Evolutionary conservation across 768 basidiomycete genomes (phyloP).

Genomic region (Tulasnella sp.): DNA sequence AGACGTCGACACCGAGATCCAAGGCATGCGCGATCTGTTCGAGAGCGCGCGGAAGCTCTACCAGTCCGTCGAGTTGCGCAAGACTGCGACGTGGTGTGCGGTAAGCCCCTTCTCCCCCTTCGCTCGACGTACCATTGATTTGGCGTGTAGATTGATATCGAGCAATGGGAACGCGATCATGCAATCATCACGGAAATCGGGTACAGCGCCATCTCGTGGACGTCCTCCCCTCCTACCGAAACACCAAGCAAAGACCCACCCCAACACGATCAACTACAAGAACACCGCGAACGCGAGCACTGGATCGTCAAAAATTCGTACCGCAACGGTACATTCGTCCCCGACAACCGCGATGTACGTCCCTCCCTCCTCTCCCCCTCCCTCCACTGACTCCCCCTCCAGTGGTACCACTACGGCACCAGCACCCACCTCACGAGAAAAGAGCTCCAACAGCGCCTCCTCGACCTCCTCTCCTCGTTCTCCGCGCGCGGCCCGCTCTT

Average conservation of each 20-base stretch:
- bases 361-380: slow-evolving; percentile 6
- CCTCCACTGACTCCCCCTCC: not conserved
- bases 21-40: slow-evolving; percentile 47
- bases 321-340: slow-evolving; percentile 50
- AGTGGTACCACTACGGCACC: slow-evolving; percentile 58
- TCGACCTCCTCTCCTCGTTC: slow-evolving; percentile 30
- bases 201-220: slow-evolving; percentile 52
- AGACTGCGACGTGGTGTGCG: slow-evolving; percentile 60
- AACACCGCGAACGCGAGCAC: slow-evolving; percentile 41
- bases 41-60: slow-evolving; percentile 56
- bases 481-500: slow-evolving; percentile 46
- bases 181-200: slow-evolving; percentile 69
- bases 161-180: slow-evolving; percentile 72
- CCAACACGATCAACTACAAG: slow-evolving; percentile 37
- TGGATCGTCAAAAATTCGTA: slow-evolving; percentile 46
- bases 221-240: no score
- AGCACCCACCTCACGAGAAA: slow-evolving; percentile 43
- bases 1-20: slow-evolving; percentile 41
- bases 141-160: slow-evolving; percentile 41
- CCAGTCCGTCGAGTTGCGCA: slow-evolving; percentile 33
- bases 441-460: slow-evolving; percentile 41
- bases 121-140: not conserved
- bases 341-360: slow-evolving; percentile 45
- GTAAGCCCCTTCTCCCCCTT: slow-evolving; percentile 24
- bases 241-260: no score